phyloP scores from a whole-genome alignment of 202 grass and related monocot species.

The Hordeum pubiflorum region DNA sequence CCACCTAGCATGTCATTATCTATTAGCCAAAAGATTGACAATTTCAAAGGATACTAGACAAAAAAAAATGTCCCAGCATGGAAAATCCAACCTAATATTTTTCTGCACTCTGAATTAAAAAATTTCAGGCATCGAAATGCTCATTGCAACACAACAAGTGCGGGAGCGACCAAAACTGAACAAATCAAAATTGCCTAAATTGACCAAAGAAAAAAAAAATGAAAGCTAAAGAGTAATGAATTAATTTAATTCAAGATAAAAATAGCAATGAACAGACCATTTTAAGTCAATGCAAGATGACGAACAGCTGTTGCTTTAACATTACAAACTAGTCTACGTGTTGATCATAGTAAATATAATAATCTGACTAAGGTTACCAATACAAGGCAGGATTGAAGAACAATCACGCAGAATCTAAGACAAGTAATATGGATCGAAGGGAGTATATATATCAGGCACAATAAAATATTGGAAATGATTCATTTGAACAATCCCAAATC shows the following conservation, averaged over 20 bases:
- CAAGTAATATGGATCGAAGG: no score
- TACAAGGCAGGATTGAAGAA: not conserved
- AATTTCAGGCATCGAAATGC: not conserved
- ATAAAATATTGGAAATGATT: not conserved
- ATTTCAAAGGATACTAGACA: not conserved
- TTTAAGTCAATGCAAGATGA: not conserved
- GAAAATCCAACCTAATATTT: not conserved
- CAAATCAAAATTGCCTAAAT: not conserved
- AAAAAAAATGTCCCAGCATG: not conserved
- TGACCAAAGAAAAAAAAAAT: not conserved
- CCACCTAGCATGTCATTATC: conserved; percentile 80
- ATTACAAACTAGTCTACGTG: not conserved
- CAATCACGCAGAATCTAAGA: not conserved
- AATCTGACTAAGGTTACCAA: not conserved
- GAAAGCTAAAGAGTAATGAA: not conserved
- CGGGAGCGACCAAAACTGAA: not conserved
- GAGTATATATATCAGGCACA: no score
- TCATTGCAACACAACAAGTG: not conserved
- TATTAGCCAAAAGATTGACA: conserved; percentile 49
- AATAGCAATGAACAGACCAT: not conserved
- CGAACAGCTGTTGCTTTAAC: not conserved
- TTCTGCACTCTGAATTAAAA: not conserved
- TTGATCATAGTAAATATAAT: not conserved
- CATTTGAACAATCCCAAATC: not conserved
- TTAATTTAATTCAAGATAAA: not conserved